phyloP scores from a whole-genome alignment of 208 protist genomes.

The Trichomonas tenax region DNA sequence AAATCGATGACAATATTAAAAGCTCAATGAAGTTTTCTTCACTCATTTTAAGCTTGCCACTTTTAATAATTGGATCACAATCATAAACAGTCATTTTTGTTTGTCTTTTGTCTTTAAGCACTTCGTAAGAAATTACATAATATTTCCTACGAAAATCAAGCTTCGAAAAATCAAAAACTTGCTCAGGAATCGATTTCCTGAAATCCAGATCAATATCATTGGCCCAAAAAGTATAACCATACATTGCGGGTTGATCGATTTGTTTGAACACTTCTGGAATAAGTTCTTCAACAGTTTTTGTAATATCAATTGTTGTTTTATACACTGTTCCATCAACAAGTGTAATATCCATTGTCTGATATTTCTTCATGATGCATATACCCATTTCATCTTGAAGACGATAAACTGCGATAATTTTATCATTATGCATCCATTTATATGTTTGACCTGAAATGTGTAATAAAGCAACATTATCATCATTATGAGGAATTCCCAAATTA shows the following conservation, averaged over 20 bases:
- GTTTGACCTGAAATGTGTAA: background rate
- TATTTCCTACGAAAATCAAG: background rate
- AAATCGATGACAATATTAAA: background rate
- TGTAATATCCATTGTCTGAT: background rate
- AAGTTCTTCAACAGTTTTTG: background rate
- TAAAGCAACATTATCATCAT: background rate
- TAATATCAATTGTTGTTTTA: background rate
- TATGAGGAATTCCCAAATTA: background rate
- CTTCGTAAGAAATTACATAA: background rate
- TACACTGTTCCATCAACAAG: background rate
- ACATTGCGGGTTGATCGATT: background rate
- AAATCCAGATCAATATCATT: background rate
- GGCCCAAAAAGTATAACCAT: background rate
- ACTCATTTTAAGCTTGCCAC: background rate
- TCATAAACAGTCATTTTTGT: background rate
- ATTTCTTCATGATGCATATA: background rate
- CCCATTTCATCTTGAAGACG: background rate
- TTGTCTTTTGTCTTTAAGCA: background rate
- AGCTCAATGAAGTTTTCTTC: background rate
- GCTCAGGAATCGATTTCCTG: background rate
- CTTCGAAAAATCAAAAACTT: background rate
- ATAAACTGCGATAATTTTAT: background rate
- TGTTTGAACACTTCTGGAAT: background rate
- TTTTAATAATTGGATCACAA: background rate
- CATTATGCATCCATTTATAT: background rate